These are phyloP conservation scores for Candolleomyces eurysporus DNA, from an alignment of 768 basidiomycete genomes.

Conservation along the genomic window DNA sequence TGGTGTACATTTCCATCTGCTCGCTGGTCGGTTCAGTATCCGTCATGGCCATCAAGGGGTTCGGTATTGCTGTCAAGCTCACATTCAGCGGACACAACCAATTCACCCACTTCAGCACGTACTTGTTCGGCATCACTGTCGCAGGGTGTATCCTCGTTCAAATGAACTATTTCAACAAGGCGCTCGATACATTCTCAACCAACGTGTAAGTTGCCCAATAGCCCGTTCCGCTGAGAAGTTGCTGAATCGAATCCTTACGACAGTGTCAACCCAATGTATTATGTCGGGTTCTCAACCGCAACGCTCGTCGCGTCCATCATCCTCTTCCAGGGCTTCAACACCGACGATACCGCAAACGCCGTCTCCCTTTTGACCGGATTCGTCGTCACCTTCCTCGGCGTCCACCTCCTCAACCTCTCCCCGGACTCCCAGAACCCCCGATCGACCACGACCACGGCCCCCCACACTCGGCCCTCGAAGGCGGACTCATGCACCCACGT, in stretches of 20 bases:
- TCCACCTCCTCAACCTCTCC: constrained; percentile 92
- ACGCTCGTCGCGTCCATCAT: constrained; percentile 94
- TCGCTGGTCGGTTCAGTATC: constrained; percentile 93
- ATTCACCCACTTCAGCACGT: constrained; percentile 93
- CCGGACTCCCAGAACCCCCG: constrained; percentile 49
- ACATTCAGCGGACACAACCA: constrained; percentile 94
- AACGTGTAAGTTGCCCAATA: constrained; percentile 72
- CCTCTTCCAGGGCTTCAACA: constrained; percentile 97
- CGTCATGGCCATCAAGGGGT: constrained; percentile 98
- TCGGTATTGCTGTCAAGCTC: constrained; percentile 94
- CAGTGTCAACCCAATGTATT: constrained; percentile 97
- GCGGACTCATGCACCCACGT: constrained; percentile 72
- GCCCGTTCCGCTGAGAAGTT: background rate
- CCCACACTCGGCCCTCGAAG: constrained; percentile 54
- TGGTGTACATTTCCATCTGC: constrained; percentile 95
- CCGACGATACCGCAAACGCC: constrained; percentile 75
- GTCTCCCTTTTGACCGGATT: constrained; percentile 89
- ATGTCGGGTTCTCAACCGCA: constrained; percentile 92
- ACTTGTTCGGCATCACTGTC: constrained; percentile 86
- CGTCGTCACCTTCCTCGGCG: constrained; percentile 91
- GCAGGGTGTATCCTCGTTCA: constrained; percentile 84
- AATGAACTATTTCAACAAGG: constrained; percentile 99
- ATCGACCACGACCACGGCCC: constrained; percentile 33
- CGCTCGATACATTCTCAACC: constrained; percentile 93
- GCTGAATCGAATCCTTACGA: background rate